Evolutionary conservation across 352 stramenopile species (phyloP).

Genomic region (Phytophthora pistaciae): DNA sequence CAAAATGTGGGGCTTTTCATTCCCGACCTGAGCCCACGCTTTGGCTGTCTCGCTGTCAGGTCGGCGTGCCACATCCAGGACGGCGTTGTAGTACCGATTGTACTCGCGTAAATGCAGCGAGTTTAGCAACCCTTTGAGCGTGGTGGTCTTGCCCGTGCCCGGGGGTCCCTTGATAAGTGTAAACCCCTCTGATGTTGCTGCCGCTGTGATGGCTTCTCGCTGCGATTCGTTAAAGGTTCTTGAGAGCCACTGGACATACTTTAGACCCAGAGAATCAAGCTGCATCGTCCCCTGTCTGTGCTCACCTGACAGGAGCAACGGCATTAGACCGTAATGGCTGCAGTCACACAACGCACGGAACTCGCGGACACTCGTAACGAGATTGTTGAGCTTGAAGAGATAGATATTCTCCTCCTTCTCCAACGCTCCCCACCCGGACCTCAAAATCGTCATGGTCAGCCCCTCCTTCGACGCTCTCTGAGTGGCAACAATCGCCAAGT

Average conservation of each 20-base stretch:
- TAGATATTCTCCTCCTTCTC: conserved; percentile 65
- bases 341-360: conserved; percentile 89
- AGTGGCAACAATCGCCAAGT: conserved; percentile 81
- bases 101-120: conserved; percentile 94
- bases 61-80: conserved; percentile 81
- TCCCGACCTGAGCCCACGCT: conserved; percentile 84
- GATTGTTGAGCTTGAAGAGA: conserved; percentile 88
- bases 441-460: conserved; percentile 70
- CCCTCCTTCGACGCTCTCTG: conserved; percentile 80
- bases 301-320: conserved; percentile 78
- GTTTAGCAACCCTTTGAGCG: conserved; percentile 92
- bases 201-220: conserved; percentile 89
- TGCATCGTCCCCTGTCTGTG: conserved; percentile 79
- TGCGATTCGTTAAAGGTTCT: conserved; percentile 92
- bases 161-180: conserved; percentile 93
- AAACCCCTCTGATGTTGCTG: conserved; percentile 90
- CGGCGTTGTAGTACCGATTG: conserved; percentile 93
- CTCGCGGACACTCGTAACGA: conserved; percentile 91
- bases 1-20: conserved; percentile 94
- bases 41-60: conserved; percentile 85
- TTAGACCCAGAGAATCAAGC: conserved; percentile 80
- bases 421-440: conserved; percentile 57
- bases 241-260: conserved; percentile 86
- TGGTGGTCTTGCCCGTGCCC: conserved; percentile 94
- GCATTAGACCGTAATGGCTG: conserved; percentile 76